A percentile compares a stretch with the other conserved stretches of the same genome.
phyloP scores from a whole-genome alignment of 2,329 filamentous ascomycete species.

The Clarireedia homoeocarpa region DNA sequence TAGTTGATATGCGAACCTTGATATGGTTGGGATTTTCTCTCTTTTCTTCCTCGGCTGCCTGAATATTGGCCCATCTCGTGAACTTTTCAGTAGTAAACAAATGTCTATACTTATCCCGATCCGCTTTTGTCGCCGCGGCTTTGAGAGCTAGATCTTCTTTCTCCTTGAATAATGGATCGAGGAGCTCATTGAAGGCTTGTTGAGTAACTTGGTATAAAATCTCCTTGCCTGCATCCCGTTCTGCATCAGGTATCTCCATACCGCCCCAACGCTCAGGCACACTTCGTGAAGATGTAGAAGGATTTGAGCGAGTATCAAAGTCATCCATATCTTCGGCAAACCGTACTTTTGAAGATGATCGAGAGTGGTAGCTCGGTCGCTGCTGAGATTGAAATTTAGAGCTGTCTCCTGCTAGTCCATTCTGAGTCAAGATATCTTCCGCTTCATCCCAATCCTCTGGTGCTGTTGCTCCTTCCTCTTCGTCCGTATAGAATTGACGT shows the following conservation, averaged over 20 bases:
- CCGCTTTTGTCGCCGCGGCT: slow-evolving; percentile 52
- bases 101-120: slow-evolving; percentile 49
- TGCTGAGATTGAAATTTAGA: slow-evolving; percentile 38
- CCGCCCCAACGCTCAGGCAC: slow-evolving; percentile 69
- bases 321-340: slow-evolving; percentile 67
- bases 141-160: slow-evolving; percentile 71
- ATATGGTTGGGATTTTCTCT: background rate
- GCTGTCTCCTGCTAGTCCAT: slow-evolving; percentile 31
- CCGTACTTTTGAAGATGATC: slow-evolving; percentile 71
- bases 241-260: slow-evolving; percentile 70
- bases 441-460: slow-evolving; percentile 57
- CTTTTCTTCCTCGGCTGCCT: slow-evolving; percentile 12
- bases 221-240: slow-evolving; percentile 65
- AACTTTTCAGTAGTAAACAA: slow-evolving; percentile 39
- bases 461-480: slow-evolving; percentile 67
- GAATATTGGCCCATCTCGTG: slow-evolving; percentile 25
- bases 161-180: slow-evolving; percentile 76
- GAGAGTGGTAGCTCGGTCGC: slow-evolving; percentile 44
- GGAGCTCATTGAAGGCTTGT: slow-evolving; percentile 85
- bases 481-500: slow-evolving; percentile 74
- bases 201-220: slow-evolving; percentile 88
- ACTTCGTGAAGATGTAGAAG: slow-evolving; percentile 63
- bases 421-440: slow-evolving; percentile 41
- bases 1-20: background rate
- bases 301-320: slow-evolving; percentile 62